phyloP scores from a whole-genome alignment of 805 yeast species.

The Cyberlindnera meyerae region DNA sequence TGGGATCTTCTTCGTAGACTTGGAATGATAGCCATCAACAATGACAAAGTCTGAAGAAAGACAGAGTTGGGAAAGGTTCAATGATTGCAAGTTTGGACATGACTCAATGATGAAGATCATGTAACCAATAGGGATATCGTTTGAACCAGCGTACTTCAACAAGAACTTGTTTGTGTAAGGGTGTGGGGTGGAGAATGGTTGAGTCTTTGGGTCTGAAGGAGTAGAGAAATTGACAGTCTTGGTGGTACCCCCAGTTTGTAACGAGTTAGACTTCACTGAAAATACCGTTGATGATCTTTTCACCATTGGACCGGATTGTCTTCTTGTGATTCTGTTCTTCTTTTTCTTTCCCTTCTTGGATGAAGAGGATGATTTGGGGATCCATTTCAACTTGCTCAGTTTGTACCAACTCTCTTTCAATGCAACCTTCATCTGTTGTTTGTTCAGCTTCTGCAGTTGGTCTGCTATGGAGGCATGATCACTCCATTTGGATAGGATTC shows the following conservation, averaged over 20 bases:
- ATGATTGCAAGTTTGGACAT: constrained; percentile 53
- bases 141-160: constrained; percentile 56
- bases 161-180: constrained; percentile 61
- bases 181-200: constrained; percentile 40
- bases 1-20: constrained; percentile 6
- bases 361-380: too few species aligned
- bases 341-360: too few species aligned
- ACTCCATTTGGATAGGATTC: constrained; percentile 8
- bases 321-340: constrained; percentile 1
- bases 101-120: constrained; percentile 61
- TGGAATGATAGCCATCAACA: constrained; percentile 9
- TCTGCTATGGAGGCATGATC: constrained; percentile 1
- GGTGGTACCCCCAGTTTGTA: too few species aligned
- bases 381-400: neutral
- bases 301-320: too few species aligned
- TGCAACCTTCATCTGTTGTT: too few species aligned
- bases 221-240: constrained; percentile 8
- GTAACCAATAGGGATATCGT: constrained; percentile 77
- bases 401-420: too few species aligned
- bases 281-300: too few species aligned
- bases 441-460: too few species aligned
- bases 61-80: constrained; percentile 59
- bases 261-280: too few species aligned
- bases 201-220: constrained; percentile 18
- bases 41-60: constrained; percentile 65